Evolutionary conservation across 768 basidiomycete species (phyloP).

Genomic region (Lactifluus subvellereus): DNA sequence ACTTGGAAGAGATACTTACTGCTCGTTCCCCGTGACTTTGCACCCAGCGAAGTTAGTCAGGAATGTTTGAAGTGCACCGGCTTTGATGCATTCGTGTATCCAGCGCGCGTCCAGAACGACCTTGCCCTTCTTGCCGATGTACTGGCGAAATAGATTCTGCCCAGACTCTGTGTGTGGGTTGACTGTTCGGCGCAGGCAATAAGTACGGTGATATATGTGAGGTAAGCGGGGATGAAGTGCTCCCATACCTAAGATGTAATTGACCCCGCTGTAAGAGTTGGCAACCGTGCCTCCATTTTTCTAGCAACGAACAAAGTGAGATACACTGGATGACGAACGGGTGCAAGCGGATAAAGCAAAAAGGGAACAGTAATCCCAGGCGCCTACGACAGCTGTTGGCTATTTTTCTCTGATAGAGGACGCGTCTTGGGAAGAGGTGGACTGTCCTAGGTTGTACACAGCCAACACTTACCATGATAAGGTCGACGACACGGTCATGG

Average conservation of each 20-base stretch:
- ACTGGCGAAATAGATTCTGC: constrained; percentile 75
- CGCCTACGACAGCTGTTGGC: neutral
- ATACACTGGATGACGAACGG: neutral
- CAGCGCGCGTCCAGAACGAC: constrained; percentile 68
- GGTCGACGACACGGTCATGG: constrained; percentile 53
- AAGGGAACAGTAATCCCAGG: neutral
- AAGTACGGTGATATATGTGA: neutral
- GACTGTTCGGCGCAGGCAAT: constrained; percentile 39
- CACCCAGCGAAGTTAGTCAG: constrained; percentile 74
- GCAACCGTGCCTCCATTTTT: constrained; percentile 72
- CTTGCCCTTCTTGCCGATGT: constrained; percentile 73
- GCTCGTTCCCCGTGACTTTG: constrained; percentile 70
- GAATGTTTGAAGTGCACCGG: constrained; percentile 65
- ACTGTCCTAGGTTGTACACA: constrained; percentile 2
- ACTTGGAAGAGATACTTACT: constrained; percentile 39
- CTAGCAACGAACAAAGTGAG: constrained; percentile 35
- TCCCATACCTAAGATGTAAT: constrained; percentile 70
- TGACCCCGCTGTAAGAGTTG: constrained; percentile 70
- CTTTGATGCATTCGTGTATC: constrained; percentile 72
- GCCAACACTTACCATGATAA: constrained; percentile 55
- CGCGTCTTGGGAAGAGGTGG: neutral
- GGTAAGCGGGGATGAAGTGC: neutral
- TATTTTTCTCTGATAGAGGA: neutral
- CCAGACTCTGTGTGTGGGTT: constrained; percentile 75
- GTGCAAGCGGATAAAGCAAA: neutral